phyloP scores from a whole-genome alignment of 768 basidiomycete genomes.

The Lepiota brunneoincarnata region DNA sequence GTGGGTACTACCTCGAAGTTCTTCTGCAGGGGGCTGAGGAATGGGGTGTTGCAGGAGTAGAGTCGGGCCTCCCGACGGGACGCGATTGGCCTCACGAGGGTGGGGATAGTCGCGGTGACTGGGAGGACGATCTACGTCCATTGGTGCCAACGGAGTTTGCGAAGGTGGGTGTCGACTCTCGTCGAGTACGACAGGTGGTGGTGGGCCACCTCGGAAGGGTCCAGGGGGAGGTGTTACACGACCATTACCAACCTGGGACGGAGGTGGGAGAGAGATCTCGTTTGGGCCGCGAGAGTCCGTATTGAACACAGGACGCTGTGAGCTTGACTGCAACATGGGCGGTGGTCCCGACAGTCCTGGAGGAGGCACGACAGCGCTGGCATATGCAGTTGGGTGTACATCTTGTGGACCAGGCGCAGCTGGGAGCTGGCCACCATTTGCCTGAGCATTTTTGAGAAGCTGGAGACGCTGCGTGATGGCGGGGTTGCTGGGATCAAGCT shows the following conservation, averaged over 20 bases:
- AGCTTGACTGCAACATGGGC: conserved; percentile 53
- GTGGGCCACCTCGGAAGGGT: conserved; percentile 81
- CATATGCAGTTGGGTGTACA: conserved; percentile 94
- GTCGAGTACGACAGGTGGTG: conserved; percentile 78
- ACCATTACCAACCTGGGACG: conserved; percentile 44
- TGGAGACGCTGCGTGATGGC: conserved; percentile 80
- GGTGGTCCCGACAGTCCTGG: conserved; percentile 68
- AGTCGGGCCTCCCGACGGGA: conserved; percentile 53
- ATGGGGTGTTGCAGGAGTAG: conserved; percentile 68
- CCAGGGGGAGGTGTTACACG: conserved; percentile 50
- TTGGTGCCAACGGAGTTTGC: conserved; percentile 75
- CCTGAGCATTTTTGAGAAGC: conserved; percentile 77
- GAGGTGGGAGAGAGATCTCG: conserved; percentile 59
- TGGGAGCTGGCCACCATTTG: conserved; percentile 69
- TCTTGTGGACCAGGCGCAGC: conserved; percentile 93
- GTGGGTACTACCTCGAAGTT: conserved; percentile 39
- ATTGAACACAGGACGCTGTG: conserved; percentile 55
- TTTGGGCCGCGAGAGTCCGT: conserved; percentile 65
- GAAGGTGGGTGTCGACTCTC: conserved; percentile 66
- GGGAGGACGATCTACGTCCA: conserved; percentile 66
- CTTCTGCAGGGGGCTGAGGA: conserved; percentile 57
- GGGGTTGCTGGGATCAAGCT: conserved; percentile 85
- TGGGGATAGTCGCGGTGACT: conserved; percentile 56
- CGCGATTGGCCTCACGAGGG: conserved; percentile 46
- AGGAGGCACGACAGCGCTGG: conserved; percentile 71